Evolutionary conservation across 2,329 filamentous ascomycete genomes (phyloP).

Genomic region (Metarhizium sp.): DNA sequence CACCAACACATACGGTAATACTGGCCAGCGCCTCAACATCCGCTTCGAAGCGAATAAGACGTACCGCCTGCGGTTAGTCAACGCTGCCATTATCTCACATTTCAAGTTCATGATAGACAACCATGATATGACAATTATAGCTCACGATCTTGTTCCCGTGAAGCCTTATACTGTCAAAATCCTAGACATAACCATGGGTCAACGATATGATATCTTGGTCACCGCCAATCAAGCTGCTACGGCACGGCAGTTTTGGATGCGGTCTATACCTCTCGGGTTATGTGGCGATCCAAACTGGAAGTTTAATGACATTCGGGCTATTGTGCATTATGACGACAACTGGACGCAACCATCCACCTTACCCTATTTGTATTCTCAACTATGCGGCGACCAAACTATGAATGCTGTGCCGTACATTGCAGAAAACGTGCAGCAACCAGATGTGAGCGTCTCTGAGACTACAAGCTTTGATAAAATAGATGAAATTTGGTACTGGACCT

Average conservation of each 20-base stretch:
- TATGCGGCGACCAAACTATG: too few species aligned
- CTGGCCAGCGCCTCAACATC: constrained; percentile 25
- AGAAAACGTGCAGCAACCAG: too few species aligned
- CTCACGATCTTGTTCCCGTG: constrained; percentile 47
- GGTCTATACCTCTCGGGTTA: constrained; percentile 14
- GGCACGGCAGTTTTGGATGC: constrained; percentile 35
- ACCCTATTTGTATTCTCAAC: too few species aligned
- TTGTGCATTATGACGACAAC: constrained; percentile 32
- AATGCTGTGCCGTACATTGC: too few species aligned
- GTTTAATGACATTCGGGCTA: constrained; percentile 35
- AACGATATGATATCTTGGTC: constrained; percentile 38
- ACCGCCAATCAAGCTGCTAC: constrained; percentile 24
- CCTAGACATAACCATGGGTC: constrained; percentile 38
- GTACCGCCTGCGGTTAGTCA: constrained; percentile 39
- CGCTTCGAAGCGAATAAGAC: constrained; percentile 30
- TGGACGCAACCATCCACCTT: constrained; percentile 2
- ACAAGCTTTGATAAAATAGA: too few species aligned
- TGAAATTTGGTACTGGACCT: neutral
- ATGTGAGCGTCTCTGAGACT: too few species aligned
- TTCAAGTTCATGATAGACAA: constrained; percentile 44
- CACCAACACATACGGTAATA: constrained; percentile 25
- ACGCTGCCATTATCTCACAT: constrained; percentile 32
- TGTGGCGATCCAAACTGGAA: constrained; percentile 4
- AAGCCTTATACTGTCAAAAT: constrained; percentile 40
- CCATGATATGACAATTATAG: constrained; percentile 48